Percentiles rank a stretch among this genome's conserved stretches.
These are phyloP conservation scores for Gelatoporia subvermispora DNA, from an alignment of 768 basidiomycete species.

Conservation along the genomic window DNA sequence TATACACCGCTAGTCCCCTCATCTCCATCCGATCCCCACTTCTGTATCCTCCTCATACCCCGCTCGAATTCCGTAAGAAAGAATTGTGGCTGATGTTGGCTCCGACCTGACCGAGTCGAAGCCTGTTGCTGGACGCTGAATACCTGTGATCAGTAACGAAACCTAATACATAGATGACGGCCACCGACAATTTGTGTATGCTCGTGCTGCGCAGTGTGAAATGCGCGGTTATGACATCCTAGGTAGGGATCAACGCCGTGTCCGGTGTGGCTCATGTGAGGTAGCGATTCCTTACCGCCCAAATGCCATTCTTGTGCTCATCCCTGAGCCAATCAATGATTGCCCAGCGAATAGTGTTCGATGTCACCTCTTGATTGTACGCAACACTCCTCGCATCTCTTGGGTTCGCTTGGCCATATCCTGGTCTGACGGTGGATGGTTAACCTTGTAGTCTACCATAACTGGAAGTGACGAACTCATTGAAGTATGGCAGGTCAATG, in stretches of 20 bases:
- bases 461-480: constrained; percentile 38
- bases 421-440: constrained; percentile 36
- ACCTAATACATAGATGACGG: neutral
- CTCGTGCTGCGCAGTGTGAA: constrained; percentile 37
- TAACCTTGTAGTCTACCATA: neutral
- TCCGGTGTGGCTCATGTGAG: neutral
- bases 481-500: constrained; percentile 50
- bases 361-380: constrained; percentile 41
- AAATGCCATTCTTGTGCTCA: constrained; percentile 36
- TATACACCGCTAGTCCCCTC: neutral
- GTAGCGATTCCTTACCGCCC: constrained; percentile 34
- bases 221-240: constrained; percentile 50
- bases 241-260: neutral
- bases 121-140: neutral
- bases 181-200: constrained; percentile 41
- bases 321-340: constrained; percentile 51
- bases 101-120: neutral
- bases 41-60: constrained; percentile 29
- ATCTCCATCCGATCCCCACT: constrained; percentile 15
- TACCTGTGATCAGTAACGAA: neutral
- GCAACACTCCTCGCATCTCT: constrained; percentile 30
- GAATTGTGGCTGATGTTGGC: neutral
- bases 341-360: constrained; percentile 46
- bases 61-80: constrained; percentile 29
- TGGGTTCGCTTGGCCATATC: constrained; percentile 38